Evolutionary conservation across 2,329 filamentous ascomycete species (phyloP).

Genomic region (Elsinoe perseae): DNA sequence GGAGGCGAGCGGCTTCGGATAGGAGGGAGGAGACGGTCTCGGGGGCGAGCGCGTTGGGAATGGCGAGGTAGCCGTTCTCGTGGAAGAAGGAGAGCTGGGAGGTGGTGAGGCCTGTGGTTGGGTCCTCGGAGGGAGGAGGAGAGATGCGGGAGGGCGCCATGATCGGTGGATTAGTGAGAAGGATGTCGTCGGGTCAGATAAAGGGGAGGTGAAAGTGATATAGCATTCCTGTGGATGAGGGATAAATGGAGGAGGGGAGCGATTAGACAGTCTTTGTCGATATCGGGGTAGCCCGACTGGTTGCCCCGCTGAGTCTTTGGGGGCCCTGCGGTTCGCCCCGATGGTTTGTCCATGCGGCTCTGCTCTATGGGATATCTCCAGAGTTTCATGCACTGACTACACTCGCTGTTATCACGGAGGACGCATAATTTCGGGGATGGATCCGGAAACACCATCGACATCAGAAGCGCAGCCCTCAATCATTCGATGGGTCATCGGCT

Average conservation of each 20-base stretch:
- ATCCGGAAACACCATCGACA: constrained; percentile 23
- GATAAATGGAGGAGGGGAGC: background rate
- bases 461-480: constrained; percentile 34
- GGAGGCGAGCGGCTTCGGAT: constrained; percentile 63
- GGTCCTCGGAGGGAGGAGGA: constrained; percentile 22
- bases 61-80: constrained; percentile 80
- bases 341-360: background rate
- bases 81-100: constrained; percentile 66
- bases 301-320: constrained; percentile 4
- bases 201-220: background rate
- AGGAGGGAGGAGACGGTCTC: constrained; percentile 62
- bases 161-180: background rate
- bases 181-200: background rate
- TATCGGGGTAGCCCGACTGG: constrained; percentile 7
- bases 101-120: constrained; percentile 53
- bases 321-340: constrained; percentile 6
- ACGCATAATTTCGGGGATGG: constrained; percentile 20
- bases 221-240: background rate
- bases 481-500: constrained; percentile 79
- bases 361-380: background rate
- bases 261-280: constrained; percentile 10
- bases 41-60: constrained; percentile 65
- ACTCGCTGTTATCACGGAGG: background rate
- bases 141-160: constrained; percentile 27
- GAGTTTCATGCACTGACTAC: background rate